These are phyloP conservation scores for Verbascum thapsus DNA, from an alignment of 257 asterid species.

Conservation along the genomic window DNA sequence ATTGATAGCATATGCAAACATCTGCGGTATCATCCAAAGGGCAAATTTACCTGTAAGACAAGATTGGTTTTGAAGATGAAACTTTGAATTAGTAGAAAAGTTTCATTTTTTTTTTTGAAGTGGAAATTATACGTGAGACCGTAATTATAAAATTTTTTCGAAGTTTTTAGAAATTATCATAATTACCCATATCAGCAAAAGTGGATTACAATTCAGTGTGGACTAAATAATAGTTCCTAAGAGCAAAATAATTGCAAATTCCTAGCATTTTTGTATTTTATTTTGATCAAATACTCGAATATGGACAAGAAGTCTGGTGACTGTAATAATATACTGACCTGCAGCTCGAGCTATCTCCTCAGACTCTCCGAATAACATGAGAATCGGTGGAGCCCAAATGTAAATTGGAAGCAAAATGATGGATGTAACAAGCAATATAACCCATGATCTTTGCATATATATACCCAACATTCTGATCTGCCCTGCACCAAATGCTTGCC, in stretches of 20 bases:
- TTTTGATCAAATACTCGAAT: background rate
- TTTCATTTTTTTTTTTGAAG: no score
- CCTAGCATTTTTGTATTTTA: no score
- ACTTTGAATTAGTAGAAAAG: no score
- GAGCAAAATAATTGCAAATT: no score
- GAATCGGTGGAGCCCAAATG: conserved; percentile 72
- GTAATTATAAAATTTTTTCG: no score
- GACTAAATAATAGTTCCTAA: no score
- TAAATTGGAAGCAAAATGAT: conserved; percentile 56
- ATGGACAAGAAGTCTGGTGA: background rate
- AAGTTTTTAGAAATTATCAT: no score
- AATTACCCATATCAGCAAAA: no score
- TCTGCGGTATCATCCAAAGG: conserved; percentile 74
- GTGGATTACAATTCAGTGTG: no score
- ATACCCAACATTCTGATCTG: conserved; percentile 69
- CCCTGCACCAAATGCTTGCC: conserved; percentile 91
- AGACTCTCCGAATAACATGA: conserved; percentile 60
- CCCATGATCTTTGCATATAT: conserved; percentile 91
- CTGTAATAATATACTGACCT: conserved; percentile 37
- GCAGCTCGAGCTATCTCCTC: conserved; percentile 65
- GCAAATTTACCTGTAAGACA: conserved; percentile 63
- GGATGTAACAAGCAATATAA: conserved; percentile 57
- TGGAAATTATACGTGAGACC: no score
- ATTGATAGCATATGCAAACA: conserved; percentile 73
- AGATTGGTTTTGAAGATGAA: no score